Base-by-base conservation (phyloP, 106 monocot genomes). In the Apostasia shenzhenica region DNA sequence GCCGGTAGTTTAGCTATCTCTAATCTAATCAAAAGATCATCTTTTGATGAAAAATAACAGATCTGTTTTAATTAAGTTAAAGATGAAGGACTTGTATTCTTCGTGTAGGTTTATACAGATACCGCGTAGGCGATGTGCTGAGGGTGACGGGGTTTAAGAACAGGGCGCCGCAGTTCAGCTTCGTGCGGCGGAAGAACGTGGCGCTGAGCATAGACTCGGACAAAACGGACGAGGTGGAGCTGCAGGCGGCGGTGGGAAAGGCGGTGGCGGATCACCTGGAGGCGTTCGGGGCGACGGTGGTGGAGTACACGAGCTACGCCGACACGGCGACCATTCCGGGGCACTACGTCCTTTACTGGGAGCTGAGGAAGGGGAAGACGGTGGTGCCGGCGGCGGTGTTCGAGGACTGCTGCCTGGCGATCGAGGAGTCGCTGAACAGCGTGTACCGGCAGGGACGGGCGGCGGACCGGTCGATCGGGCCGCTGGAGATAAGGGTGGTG, bases 291-390 rank as follows among this genome's bases (percentile, higher is more conserved):
- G 74, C 85, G 8, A 61, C 71, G 6, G 64, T 94, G 13, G 69
- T 73, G 12, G 94, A 94, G 79, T 94, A 88, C 79, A 94, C 94
- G 5, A 90, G 94, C 78, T 74, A 85, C 64, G 90, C 90, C 10
- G 90, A 94, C 75, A 79, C 90, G 3, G 4, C 55, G 1, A 87
- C 72, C 42, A 88, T 77, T 51, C 94, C 94, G 2, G 94, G 94
- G 2, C 94, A 94, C 78, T 94, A 94, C 62, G 93, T 90, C 14
- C 72, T 94, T 12, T 94, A 78, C 70, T 94, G 94, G 94, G 94
- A 94, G 75, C 80, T 94, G 8, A 61, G 74, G 8, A 56, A 42
- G 7, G 84, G 82, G 8, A 65, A n/a, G 8, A 67, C 38, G 50
- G 45, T 69, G 14, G 63, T 85, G 26, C 87, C 94, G 9, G 71